Percentiles rank a stretch among this genome's conserved stretches.
Conservation (phyloP, 768 basidiomycete species). For the Boletus rufocinnamomeus region DNA sequence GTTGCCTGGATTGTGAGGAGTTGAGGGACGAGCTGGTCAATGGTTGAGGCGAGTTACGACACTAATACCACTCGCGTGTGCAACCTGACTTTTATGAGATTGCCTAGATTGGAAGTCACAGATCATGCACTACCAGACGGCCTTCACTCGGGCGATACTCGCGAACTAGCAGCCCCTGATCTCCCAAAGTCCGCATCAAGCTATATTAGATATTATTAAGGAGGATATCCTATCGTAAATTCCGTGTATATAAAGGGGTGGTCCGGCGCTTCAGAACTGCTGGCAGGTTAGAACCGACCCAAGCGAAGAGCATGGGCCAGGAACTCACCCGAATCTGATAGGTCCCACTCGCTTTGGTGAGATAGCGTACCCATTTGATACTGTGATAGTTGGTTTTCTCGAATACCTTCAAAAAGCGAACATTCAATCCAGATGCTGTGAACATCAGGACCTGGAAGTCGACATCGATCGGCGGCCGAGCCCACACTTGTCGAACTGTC, state of each 20-base stretch:
- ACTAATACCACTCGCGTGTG: conserved; percentile 6
- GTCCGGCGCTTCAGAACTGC: conserved; percentile 31
- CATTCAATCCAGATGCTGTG: conserved; percentile 92
- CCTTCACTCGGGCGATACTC: neutral
- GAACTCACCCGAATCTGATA: conserved; percentile 90
- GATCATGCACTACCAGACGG: conserved; percentile 2
- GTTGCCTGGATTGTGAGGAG: conserved; percentile 14
- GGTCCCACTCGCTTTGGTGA: conserved; percentile 89
- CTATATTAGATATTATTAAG: conserved; percentile 32
- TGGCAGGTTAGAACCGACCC: neutral
- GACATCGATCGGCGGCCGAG: conserved; percentile 94
- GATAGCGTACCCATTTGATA: conserved; percentile 94
- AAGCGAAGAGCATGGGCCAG: neutral
- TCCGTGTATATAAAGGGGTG: conserved; percentile 21
- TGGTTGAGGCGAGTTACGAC: conserved; percentile 27
- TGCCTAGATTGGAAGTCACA: conserved; percentile 29
- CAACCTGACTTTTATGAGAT: conserved; percentile 16
- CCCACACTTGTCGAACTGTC: conserved; percentile 95
- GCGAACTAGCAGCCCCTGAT: conserved; percentile 1
- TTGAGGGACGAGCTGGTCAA: conserved; percentile 13
- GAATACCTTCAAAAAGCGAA: conserved; percentile 97
- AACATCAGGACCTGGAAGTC: conserved; percentile 99
- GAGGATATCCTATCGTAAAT: conserved; percentile 30
- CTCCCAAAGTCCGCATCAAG: conserved; percentile 16
- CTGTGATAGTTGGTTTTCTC: conserved; percentile 95